phyloP scores from a whole-genome alignment of 441 rosid species.

The Hura crepitans region DNA sequence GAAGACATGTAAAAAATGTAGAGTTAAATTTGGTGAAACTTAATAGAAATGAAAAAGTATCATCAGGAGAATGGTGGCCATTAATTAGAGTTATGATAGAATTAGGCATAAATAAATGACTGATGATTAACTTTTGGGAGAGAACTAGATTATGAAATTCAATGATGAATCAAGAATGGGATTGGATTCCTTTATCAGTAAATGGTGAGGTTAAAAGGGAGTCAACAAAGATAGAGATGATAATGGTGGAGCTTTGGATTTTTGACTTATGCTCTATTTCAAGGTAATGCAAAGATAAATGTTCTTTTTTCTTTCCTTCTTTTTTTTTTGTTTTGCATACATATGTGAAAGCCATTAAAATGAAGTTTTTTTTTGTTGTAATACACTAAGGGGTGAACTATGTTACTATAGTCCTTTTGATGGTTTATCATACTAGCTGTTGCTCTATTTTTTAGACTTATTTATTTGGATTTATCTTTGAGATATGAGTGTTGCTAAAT shows the following conservation, averaged over 20 bases:
- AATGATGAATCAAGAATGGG: slow-evolving; percentile 29
- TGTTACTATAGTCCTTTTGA: too few species aligned
- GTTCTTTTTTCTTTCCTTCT: too few species aligned
- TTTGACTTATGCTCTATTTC: too few species aligned
- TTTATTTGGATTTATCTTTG: too few species aligned
- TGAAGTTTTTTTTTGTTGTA: too few species aligned
- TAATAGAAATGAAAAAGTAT: slow-evolving; percentile 42
- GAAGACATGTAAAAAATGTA: slow-evolving; percentile 82
- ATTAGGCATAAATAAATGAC: slow-evolving; percentile 53
- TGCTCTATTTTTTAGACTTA: too few species aligned
- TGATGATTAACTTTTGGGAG: slow-evolving; percentile 42
- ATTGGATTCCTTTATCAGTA: slow-evolving; percentile 5
- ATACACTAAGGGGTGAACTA: too few species aligned
- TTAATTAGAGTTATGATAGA: slow-evolving; percentile 24
- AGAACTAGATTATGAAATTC: slow-evolving; percentile 38
- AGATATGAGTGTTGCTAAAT: too few species aligned
- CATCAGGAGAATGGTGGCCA: slow-evolving; percentile 24
- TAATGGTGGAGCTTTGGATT: slow-evolving; percentile 28
- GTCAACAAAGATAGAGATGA: slow-evolving; percentile 27
- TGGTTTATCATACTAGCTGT: too few species aligned
- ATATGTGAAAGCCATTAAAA: too few species aligned
- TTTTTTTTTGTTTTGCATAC: too few species aligned
- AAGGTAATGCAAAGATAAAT: too few species aligned
- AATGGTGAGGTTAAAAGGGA: slow-evolving; percentile 29
- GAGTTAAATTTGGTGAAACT: slow-evolving; percentile 87